Conservation (phyloP, 1,139 yeast species). For the Tardiomyces digboiensis region DNA sequence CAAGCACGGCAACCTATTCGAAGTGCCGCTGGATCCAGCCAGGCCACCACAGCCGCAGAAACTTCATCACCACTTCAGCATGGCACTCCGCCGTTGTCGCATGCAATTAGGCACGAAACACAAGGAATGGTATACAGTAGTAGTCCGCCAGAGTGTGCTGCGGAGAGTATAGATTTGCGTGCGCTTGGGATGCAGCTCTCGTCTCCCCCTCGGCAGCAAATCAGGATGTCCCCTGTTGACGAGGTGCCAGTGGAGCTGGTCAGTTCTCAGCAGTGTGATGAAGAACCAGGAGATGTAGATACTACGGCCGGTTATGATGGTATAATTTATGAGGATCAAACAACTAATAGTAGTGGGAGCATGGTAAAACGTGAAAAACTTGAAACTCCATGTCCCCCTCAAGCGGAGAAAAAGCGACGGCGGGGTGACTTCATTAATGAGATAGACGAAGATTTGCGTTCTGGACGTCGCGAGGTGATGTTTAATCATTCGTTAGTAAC, state of each 20-base stretch:
- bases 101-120: not conserved
- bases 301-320: not conserved
- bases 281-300: not conserved
- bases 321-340: too few species aligned
- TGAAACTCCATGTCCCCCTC: too few species aligned
- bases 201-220: not conserved
- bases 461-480: conserved; percentile 8
- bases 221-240: not conserved
- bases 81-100: not conserved
- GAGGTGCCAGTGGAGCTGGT: not conserved
- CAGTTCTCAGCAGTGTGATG: not conserved
- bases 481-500: too few species aligned
- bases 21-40: not conserved
- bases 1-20: not conserved
- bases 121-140: not conserved
- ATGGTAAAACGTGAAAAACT: not conserved
- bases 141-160: not conserved
- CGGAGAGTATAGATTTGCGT: not conserved
- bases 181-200: not conserved
- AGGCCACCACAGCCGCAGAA: not conserved
- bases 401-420: not conserved
- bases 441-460: conserved; percentile 10
- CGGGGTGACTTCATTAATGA: conserved; percentile 7
- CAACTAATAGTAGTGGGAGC: not conserved
- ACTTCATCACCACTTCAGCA: not conserved